Conservation (phyloP, 805 yeast species). For the Saccharomycodes ludwigii region DNA sequence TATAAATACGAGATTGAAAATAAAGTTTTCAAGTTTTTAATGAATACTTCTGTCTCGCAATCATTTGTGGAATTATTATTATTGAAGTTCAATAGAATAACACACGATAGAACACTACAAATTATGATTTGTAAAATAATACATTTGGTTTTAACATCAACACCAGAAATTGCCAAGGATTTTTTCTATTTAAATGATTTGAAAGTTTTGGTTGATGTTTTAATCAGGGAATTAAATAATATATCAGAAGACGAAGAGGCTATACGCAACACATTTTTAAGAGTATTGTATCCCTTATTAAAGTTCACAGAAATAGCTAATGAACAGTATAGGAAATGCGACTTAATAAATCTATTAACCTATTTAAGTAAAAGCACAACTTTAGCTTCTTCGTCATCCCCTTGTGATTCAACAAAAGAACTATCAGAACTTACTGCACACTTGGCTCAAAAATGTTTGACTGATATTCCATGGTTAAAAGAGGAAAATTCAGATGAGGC, state of each 20-base stretch:
- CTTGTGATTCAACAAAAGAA: constrained; percentile 12
- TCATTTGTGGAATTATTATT: constrained; percentile 59
- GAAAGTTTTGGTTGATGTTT: constrained; percentile 70
- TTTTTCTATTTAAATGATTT: constrained; percentile 74
- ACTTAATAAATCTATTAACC: constrained; percentile 37
- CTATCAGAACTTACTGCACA: constrained; percentile 1
- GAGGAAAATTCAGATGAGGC: constrained; percentile 6
- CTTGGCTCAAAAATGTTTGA: constrained; percentile 28
- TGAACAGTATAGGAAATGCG: constrained; percentile 46
- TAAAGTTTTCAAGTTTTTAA: constrained; percentile 45
- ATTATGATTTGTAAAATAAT: constrained; percentile 70
- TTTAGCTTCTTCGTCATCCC: constrained; percentile 16
- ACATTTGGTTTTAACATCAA: constrained; percentile 54
- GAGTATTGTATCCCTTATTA: constrained; percentile 64
- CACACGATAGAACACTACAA: constrained; percentile 55
- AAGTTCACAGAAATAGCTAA: constrained; percentile 47
- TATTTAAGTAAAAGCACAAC: constrained; percentile 27
- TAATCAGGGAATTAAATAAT: constrained; percentile 67
- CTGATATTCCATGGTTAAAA: constrained; percentile 23
- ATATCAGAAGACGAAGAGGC: constrained; percentile 46
- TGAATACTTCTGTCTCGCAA: constrained; percentile 30
- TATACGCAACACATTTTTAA: constrained; percentile 55
- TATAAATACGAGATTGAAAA: constrained; percentile 26
- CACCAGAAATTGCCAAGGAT: constrained; percentile 43
- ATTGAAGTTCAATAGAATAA: constrained; percentile 61